A percentile compares a stretch with the other conserved stretches of the same genome.
Conservation (phyloP, 106 monocot species). For the Phalaenopsis aphrodite region DNA sequence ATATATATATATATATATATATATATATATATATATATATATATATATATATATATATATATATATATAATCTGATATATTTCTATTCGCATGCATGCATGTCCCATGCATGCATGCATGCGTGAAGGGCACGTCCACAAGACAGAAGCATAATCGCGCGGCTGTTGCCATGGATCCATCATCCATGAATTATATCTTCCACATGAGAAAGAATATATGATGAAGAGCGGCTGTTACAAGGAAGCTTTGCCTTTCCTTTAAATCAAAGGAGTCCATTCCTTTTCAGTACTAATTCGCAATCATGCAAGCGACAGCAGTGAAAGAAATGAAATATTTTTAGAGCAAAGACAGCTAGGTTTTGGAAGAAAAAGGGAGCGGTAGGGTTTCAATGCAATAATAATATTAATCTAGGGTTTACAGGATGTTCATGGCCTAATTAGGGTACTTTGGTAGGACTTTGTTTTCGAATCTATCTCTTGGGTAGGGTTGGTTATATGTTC, state of each 20-base stretch:
- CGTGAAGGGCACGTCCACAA: too few relatives aligned
- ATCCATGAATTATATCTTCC: neutral
- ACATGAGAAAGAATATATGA: too few relatives aligned
- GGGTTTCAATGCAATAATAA: neutral
- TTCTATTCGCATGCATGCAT: too few relatives aligned
- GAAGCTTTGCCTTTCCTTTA: neutral
- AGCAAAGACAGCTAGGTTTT: neutral
- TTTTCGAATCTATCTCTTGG: neutral
- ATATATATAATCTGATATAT: too few relatives aligned
- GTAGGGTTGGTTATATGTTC: neutral
- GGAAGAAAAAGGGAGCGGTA: neutral
- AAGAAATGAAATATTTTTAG: neutral
- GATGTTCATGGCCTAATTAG: neutral
- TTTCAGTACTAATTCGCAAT: neutral
- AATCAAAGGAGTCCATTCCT: neutral
- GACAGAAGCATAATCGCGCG: too few relatives aligned
- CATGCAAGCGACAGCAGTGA: neutral
- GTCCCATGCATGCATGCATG: too few relatives aligned
- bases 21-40: too few relatives aligned
- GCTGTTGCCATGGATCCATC: neutral
- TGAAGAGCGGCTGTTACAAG: too few relatives aligned
- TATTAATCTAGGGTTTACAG: neutral
- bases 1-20: too few relatives aligned
- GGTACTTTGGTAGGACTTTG: neutral
- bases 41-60: too few relatives aligned